Conservation (phyloP, 345 rosid genomes). For the Mallotus nudiflorus region DNA sequence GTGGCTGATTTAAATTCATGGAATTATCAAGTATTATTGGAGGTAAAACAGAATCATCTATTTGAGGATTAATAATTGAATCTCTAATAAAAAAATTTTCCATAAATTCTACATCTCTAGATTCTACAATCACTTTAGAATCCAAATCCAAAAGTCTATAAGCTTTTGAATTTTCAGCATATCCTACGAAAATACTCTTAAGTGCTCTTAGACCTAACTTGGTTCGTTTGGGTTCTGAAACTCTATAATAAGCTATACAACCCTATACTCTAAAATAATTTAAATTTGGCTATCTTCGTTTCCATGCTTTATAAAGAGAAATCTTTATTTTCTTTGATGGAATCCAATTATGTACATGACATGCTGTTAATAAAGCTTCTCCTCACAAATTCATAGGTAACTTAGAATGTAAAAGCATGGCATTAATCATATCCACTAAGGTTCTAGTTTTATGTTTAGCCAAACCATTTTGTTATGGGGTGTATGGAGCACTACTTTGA, state of each 20-base stretch:
- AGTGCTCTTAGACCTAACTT: background rate
- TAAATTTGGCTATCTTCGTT: background rate
- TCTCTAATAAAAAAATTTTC: too few species aligned
- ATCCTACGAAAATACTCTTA: too few species aligned
- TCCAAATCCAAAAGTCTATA: background rate
- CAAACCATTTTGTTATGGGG: conserved; percentile 5
- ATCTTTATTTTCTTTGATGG: background rate
- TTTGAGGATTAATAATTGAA: too few species aligned
- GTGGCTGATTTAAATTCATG: too few species aligned
- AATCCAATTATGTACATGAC: too few species aligned
- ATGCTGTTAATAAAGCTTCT: too few species aligned
- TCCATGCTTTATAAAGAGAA: conserved; percentile 13
- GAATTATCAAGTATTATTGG: too few species aligned
- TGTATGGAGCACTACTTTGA: background rate
- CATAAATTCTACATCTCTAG: background rate
- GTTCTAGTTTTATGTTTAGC: conserved; percentile 3
- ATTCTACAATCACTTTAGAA: background rate
- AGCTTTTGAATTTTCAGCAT: background rate
- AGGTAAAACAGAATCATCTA: too few species aligned
- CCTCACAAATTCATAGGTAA: too few species aligned
- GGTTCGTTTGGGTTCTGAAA: background rate
- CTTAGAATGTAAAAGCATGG: too few species aligned
- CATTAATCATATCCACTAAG: background rate
- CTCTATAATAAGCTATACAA: background rate
- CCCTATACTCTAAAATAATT: conserved; percentile 13